A percentile compares a stretch with the other conserved stretches of the same genome.
Evolutionary conservation across 2,329 filamentous ascomycete genomes (phyloP).

Genomic region (Fonsecaea erecta): DNA sequence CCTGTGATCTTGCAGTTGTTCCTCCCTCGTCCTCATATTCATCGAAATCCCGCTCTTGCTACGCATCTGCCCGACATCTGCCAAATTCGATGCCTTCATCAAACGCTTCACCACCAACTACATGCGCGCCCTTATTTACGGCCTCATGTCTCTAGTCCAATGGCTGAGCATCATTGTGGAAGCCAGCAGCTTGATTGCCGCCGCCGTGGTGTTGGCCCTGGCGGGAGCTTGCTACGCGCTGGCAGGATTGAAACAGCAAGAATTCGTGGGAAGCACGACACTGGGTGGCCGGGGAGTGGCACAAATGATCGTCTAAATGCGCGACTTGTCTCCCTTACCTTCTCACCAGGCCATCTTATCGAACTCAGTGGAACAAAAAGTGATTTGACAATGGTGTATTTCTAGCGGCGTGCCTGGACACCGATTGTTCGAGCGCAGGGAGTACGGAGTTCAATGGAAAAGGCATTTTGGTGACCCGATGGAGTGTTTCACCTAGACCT

Average conservation of each 20-base stretch:
- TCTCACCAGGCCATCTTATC: neutral
- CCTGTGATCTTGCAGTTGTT: constrained; percentile 57
- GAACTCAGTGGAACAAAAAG: constrained; percentile 17
- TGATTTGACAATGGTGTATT: constrained; percentile 18
- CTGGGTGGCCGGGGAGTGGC: constrained; percentile 74
- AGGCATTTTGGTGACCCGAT: constrained; percentile 5
- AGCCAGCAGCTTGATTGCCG: constrained; percentile 78
- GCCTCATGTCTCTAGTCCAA: constrained; percentile 77
- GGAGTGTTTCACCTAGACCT: constrained; percentile 5
- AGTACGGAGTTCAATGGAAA: neutral
- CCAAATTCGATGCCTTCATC: constrained; percentile 85
- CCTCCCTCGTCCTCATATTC: constrained; percentile 76
- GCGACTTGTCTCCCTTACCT: neutral
- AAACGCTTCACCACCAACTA: constrained; percentile 94
- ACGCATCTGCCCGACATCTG: constrained; percentile 94
- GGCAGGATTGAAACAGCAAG: constrained; percentile 51
- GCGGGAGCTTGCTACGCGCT: constrained; percentile 76
- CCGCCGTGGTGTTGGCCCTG: constrained; percentile 77
- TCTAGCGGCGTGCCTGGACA: constrained; percentile 14
- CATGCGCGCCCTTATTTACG: constrained; percentile 86
- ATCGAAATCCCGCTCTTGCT: constrained; percentile 92
- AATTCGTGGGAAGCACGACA: constrained; percentile 76
- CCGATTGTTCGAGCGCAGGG: constrained; percentile 11
- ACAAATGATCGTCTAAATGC: constrained; percentile 38
- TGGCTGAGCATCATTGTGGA: constrained; percentile 75